These are phyloP conservation scores for Dendrostoma leiphaemia DNA, from an alignment of 2,329 filamentous ascomycete genomes.

Conservation along the genomic window DNA sequence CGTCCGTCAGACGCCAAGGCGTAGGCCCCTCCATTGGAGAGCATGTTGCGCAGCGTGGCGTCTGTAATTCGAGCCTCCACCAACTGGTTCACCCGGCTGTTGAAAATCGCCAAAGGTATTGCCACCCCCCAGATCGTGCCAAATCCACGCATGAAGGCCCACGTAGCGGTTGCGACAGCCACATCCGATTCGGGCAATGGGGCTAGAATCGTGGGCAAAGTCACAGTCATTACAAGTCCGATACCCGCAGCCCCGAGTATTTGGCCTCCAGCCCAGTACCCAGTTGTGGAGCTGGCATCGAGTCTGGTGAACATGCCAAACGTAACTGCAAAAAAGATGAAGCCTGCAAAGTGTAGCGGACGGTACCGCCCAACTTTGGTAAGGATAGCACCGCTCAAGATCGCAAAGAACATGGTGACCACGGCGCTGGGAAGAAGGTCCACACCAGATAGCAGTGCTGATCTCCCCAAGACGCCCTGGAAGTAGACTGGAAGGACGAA, in stretches of 20 bases:
- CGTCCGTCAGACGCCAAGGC: too few relatives aligned
- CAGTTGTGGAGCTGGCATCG: conserved; percentile 26
- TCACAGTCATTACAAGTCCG: conserved; percentile 38
- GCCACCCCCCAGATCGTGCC: conserved; percentile 40
- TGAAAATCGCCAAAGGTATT: conserved; percentile 37
- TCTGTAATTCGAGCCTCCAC: too few relatives aligned
- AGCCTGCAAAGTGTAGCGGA: conserved; percentile 28
- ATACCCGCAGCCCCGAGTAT: conserved; percentile 36
- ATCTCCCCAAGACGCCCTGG: conserved; percentile 35
- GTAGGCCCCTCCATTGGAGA: too few relatives aligned
- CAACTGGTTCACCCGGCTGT: conserved; percentile 15
- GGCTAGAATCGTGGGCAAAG: conserved; percentile 39
- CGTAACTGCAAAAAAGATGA: conserved; percentile 30
- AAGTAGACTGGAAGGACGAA: conserved; percentile 47
- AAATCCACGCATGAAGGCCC: conserved; percentile 39
- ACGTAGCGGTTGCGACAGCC: conserved; percentile 34
- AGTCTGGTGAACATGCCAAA: conserved; percentile 36
- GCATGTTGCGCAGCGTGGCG: too few relatives aligned
- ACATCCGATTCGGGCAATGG: conserved; percentile 31
- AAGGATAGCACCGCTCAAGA: conserved; percentile 28
- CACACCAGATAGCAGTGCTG: conserved; percentile 30
- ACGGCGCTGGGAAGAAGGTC: conserved; percentile 27
- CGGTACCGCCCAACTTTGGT: conserved; percentile 45
- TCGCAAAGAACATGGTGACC: conserved; percentile 24
- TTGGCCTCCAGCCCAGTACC: conserved; percentile 36